phyloP scores from a whole-genome alignment of 2,329 filamentous ascomycete species.

The Capronia coronata region DNA sequence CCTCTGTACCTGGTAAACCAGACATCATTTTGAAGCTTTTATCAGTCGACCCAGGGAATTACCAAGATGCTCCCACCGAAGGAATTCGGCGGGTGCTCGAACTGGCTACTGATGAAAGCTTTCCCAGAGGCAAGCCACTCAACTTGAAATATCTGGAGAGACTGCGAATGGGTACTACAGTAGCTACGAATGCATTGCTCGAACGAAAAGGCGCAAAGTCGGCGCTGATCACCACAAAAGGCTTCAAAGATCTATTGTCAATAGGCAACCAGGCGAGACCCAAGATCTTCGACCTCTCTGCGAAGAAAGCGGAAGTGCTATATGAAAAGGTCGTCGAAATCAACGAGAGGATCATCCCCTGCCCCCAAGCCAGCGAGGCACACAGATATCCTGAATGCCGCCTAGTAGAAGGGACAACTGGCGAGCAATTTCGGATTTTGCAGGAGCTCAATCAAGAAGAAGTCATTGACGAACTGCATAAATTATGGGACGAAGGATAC shows the following conservation, averaged over 20 bases:
- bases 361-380: slow-evolving; percentile 1
- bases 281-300: slow-evolving; percentile 75
- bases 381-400: slow-evolving; percentile 9
- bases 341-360: slow-evolving; percentile 27
- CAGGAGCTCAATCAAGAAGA: slow-evolving; percentile 29
- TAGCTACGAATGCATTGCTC: slow-evolving; percentile 79
- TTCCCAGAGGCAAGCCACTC: slow-evolving; percentile 13
- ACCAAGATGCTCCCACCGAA: slow-evolving; percentile 60
- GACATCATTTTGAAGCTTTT: slow-evolving; percentile 39
- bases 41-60: slow-evolving; percentile 38
- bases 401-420: slow-evolving; percentile 45
- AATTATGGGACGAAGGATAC: slow-evolving; percentile 25
- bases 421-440: slow-evolving; percentile 19
- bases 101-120: slow-evolving; percentile 22
- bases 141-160: slow-evolving; percentile 3
- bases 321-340: slow-evolving; percentile 29
- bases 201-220: slow-evolving; percentile 86
- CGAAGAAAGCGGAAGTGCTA: slow-evolving; percentile 63
- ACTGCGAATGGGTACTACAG: slow-evolving; percentile 70
- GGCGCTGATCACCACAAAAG: slow-evolving; percentile 76
- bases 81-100: slow-evolving; percentile 41
- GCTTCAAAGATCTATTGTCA: slow-evolving; percentile 76
- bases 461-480: slow-evolving; percentile 36
- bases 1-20: slow-evolving; percentile 33
- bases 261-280: slow-evolving; percentile 90